Evolutionary conservation across 73 alveolate genomes (phyloP).

Genomic region (Uronychia setigera): DNA sequence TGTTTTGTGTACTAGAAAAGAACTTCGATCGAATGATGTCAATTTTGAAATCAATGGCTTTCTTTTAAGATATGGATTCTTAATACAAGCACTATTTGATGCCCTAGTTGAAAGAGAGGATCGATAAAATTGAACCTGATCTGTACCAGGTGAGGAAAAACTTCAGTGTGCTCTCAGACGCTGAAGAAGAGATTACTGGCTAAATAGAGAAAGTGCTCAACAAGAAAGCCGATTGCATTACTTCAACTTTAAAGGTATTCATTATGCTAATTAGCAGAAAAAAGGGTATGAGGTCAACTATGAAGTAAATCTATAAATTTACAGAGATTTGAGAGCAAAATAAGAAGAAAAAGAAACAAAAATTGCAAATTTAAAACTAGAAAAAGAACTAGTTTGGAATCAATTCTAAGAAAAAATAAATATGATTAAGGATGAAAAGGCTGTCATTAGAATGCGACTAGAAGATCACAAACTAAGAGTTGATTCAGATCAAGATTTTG

Average conservation of each 20-base stretch:
- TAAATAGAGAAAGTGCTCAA: not conserved
- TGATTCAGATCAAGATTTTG: not conserved
- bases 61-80: not conserved
- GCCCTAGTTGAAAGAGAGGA: not conserved
- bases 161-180: conserved; percentile 1
- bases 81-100: not conserved
- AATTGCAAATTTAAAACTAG: not conserved
- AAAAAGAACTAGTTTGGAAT: not conserved
- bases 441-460: not conserved
- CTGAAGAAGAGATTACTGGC: not conserved
- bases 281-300: not conserved
- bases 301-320: not conserved
- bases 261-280: not conserved
- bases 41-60: not conserved
- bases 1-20: not conserved
- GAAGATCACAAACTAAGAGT: not conserved
- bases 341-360: too few species aligned
- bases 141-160: not conserved
- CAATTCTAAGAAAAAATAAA: not conserved
- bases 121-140: not conserved
- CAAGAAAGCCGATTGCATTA: not conserved
- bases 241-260: not conserved
- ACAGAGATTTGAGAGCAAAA: not conserved
- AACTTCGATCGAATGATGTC: not conserved
- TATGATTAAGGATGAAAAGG: not conserved